Conservation (phyloP, 2,329 filamentous ascomycete species). For the Amauroascus verrucosus region DNA sequence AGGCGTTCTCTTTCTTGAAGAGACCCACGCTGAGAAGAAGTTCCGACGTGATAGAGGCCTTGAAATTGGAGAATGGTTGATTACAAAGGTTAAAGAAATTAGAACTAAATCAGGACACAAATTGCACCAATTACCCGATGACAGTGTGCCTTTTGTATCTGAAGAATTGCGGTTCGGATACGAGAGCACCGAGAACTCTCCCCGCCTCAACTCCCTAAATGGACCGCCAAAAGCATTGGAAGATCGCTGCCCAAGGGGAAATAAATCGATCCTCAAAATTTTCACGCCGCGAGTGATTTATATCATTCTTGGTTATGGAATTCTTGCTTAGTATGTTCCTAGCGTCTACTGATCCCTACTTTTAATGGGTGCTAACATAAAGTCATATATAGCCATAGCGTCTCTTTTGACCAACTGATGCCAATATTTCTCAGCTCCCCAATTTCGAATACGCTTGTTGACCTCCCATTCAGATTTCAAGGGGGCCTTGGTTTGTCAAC, state of each 20-base stretch:
- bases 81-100: slow-evolving; percentile 21
- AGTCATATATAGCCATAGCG: slow-evolving; percentile 67
- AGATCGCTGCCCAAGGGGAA: slow-evolving; percentile 26
- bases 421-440: slow-evolving; percentile 79
- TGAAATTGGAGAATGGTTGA: slow-evolving; percentile 63
- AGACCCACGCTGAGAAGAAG: slow-evolving; percentile 81
- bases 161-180: slow-evolving; percentile 58
- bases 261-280: slow-evolving; percentile 44
- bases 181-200: slow-evolving; percentile 47
- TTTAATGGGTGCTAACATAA: slow-evolving; percentile 18
- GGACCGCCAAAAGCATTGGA: slow-evolving; percentile 16
- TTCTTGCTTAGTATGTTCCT: slow-evolving; percentile 77
- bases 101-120: neutral
- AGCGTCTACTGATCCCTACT: slow-evolving; percentile 48
- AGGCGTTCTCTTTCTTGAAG: slow-evolving; percentile 80
- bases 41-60: slow-evolving; percentile 62
- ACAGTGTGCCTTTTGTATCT: slow-evolving; percentile 36
- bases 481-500: slow-evolving; percentile 77
- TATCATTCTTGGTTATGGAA: slow-evolving; percentile 81
- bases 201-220: slow-evolving; percentile 30
- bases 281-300: slow-evolving; percentile 79
- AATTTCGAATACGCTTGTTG: slow-evolving; percentile 39
- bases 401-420: slow-evolving; percentile 89
- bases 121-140: slow-evolving; percentile 8
- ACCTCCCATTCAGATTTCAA: slow-evolving; percentile 77